phyloP scores from a whole-genome alignment of 169 alveolate species.

The Pseudocohnilembus persalinus region DNA sequence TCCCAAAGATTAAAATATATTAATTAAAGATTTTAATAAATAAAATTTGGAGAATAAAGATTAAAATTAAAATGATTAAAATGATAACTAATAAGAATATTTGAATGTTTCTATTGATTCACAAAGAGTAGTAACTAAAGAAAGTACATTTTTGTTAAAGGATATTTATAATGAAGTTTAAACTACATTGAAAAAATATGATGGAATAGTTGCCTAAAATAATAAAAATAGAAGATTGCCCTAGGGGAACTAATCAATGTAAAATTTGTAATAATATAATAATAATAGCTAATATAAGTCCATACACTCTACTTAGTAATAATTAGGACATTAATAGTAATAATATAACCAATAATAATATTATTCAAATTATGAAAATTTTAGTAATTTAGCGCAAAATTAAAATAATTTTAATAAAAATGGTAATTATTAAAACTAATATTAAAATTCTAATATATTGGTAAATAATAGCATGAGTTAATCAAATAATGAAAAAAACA shows the following conservation, averaged over 20 bases:
- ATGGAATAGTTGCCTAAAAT: neutral
- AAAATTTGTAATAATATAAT: neutral
- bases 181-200: neutral
- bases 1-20: no score
- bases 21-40: no score
- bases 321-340: no score
- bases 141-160: neutral
- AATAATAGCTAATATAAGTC: neutral
- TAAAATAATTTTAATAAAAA: no score
- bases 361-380: no score
- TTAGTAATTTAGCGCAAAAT: neutral
- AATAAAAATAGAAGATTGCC: neutral
- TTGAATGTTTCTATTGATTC: neutral
- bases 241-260: neutral
- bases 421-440: no score
- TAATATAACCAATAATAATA: neutral
- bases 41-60: no score
- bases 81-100: no score
- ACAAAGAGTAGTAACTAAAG: neutral
- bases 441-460: no score
- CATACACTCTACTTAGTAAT: neutral
- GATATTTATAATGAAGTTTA: neutral
- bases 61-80: no score
- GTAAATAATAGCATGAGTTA: no score
- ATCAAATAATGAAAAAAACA: neutral